Percentiles rank a stretch among this genome's conserved stretches.
Evolutionary conservation across 2,329 filamentous ascomycete species (phyloP).

Genomic region (Thelonectria olida): DNA sequence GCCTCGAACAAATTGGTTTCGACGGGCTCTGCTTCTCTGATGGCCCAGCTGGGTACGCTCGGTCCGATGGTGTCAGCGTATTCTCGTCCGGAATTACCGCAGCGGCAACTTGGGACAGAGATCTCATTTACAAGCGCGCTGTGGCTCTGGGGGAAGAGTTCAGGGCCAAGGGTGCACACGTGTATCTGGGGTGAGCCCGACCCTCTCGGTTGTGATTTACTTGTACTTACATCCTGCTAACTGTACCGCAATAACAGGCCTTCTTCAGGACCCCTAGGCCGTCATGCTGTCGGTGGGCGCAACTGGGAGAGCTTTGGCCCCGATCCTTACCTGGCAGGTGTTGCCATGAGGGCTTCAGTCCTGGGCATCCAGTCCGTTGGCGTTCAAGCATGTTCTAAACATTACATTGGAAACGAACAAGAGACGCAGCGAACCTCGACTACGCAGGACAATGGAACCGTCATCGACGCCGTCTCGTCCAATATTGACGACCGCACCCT

Average conservation of each 20-base stretch:
- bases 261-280: constrained; percentile 50
- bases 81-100: constrained; percentile 68
- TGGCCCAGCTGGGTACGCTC: constrained; percentile 30
- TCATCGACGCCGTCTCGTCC: constrained; percentile 26
- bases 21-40: constrained; percentile 48
- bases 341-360: constrained; percentile 47
- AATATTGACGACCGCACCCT: constrained; percentile 40
- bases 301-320: constrained; percentile 72
- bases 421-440: constrained; percentile 37
- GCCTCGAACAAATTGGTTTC: constrained; percentile 48
- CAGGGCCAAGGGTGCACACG: constrained; percentile 78
- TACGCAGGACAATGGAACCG: background rate
- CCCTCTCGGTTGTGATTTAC: too few relatives aligned
- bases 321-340: constrained; percentile 72
- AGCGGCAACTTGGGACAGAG: constrained; percentile 71
- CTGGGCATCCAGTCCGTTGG: constrained; percentile 42
- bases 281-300: constrained; percentile 57
- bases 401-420: constrained; percentile 46
- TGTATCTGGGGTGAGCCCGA: constrained; percentile 74
- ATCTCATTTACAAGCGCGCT: constrained; percentile 73
- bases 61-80: constrained; percentile 48
- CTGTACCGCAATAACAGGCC: too few relatives aligned
- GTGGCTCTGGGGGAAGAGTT: constrained; percentile 81
- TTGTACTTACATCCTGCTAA: too few relatives aligned
- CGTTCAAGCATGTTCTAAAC: constrained; percentile 46